phyloP scores from a whole-genome alignment of 345 rosid species.

The Passiflora organensis region DNA sequence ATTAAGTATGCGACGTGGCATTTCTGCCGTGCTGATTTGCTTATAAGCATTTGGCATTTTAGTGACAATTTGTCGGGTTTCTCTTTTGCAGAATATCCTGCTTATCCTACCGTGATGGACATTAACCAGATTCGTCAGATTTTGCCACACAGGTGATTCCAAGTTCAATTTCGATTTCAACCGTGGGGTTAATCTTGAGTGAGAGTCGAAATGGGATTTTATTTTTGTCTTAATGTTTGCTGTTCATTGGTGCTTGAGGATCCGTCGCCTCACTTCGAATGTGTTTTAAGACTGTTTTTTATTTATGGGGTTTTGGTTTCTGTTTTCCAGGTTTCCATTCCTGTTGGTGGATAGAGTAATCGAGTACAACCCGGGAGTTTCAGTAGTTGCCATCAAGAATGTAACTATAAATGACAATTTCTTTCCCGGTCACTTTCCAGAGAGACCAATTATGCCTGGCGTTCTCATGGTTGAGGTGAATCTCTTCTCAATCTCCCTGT shows the following conservation, averaged over 20 bases:
- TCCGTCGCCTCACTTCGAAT: slow-evolving; percentile 1
- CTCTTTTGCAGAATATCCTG: slow-evolving; percentile 42
- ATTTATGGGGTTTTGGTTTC: background rate
- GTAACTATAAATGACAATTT: slow-evolving; percentile 97
- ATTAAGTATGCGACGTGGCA: slow-evolving; percentile 25
- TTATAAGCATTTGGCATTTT: background rate
- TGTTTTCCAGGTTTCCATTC: slow-evolving; percentile 76
- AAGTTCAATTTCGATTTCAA: background rate
- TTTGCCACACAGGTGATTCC: slow-evolving; percentile 71
- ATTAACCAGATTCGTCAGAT: slow-evolving; percentile 84
- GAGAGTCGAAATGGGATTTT: background rate
- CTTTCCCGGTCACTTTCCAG: slow-evolving; percentile 99
- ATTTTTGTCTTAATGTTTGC: background rate
- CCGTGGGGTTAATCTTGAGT: too few relatives aligned
- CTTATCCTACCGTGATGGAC: slow-evolving; percentile 81
- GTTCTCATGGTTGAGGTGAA: slow-evolving; percentile 99
- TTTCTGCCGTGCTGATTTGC: background rate
- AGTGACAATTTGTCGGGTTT: background rate
- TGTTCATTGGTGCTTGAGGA: background rate
- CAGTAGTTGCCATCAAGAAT: slow-evolving; percentile 91
- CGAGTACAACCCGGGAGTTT: slow-evolving; percentile 88
- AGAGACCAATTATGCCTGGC: slow-evolving; percentile 98
- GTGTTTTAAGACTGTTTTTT: background rate
- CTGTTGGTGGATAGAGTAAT: slow-evolving; percentile 96
- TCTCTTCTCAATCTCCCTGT: too few relatives aligned